Evolutionary conservation across 345 rosid species (phyloP).

Genomic region (Sisymbrium altissimum): DNA sequence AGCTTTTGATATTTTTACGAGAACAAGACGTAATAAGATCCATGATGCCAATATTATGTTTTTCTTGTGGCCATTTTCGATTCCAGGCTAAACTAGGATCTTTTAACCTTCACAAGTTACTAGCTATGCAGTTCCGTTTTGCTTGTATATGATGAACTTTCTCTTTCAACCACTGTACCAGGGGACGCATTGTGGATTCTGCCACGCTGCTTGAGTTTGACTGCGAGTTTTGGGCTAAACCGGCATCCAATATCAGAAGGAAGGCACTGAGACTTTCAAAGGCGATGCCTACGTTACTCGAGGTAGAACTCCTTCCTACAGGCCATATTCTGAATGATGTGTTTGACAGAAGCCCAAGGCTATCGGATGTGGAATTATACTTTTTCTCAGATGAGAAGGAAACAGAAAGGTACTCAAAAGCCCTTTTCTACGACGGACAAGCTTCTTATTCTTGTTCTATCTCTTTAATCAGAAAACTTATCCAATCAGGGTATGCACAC

Average conservation of each 20-base stretch:
- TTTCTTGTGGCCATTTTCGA: not conserved
- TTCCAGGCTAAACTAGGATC: slow-evolving; percentile 9
- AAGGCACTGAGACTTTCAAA: slow-evolving; percentile 43
- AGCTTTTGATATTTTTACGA: not conserved
- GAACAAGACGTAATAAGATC: not conserved
- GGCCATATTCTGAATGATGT: slow-evolving; percentile 24
- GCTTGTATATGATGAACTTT: slow-evolving; percentile 10
- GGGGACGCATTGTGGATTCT: slow-evolving; percentile 51
- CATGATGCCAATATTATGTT: not conserved
- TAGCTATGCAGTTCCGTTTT: not conserved
- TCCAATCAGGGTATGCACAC: not conserved
- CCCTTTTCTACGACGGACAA: not conserved
- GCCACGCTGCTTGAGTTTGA: slow-evolving; percentile 29
- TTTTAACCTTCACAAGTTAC: not conserved
- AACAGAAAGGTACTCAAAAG: slow-evolving; percentile 43
- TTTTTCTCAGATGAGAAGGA: slow-evolving; percentile 45
- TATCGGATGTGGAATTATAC: slow-evolving; percentile 47
- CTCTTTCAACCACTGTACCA: slow-evolving; percentile 33
- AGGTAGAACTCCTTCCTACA: slow-evolving; percentile 46
- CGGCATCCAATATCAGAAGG: slow-evolving; percentile 37
- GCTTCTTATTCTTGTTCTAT: slow-evolving; percentile 11
- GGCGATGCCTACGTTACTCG: slow-evolving; percentile 46
- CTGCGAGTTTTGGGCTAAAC: slow-evolving; percentile 50
- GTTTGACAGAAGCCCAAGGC: slow-evolving; percentile 38
- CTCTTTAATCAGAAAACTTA: not conserved